Percentiles rank a stretch among this genome's conserved stretches.
Evolutionary conservation across 148 eudicot genomes (phyloP).

Genomic region (Rhododendron molle): DNA sequence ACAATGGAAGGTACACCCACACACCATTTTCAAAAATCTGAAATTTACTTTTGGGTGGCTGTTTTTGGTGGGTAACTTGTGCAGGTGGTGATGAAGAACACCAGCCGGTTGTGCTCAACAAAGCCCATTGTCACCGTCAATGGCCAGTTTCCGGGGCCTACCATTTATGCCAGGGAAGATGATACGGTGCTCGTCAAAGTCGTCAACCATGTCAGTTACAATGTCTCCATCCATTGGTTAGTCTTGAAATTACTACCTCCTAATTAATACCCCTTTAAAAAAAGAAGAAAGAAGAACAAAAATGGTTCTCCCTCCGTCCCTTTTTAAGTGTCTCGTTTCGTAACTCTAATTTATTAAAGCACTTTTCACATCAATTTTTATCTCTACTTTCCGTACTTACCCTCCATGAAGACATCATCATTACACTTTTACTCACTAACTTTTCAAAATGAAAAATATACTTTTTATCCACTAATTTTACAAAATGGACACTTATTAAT

Average conservation of each 20-base stretch:
- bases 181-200: conserved; percentile 22
- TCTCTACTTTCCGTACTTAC: no score
- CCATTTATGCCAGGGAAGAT: conserved; percentile 22
- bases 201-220: conserved; percentile 23
- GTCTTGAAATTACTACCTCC: neutral
- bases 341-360: no score
- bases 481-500: no score
- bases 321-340: no score
- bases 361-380: no score
- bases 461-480: no score
- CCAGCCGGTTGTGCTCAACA: conserved; percentile 10
- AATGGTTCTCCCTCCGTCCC: no score
- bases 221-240: conserved; percentile 22
- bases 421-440: no score
- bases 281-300: neutral
- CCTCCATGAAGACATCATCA: no score
- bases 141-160: conserved; percentile 24
- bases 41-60: neutral
- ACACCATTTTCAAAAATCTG: neutral
- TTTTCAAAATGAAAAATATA: no score
- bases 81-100: conserved; percentile 22
- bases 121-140: conserved; percentile 23
- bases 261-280: neutral
- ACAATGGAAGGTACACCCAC: conserved; percentile 1
- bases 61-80: neutral